Evolutionary conservation across 2,329 filamentous ascomycete genomes (phyloP).

Genomic region (Lachnellula willkommii): DNA sequence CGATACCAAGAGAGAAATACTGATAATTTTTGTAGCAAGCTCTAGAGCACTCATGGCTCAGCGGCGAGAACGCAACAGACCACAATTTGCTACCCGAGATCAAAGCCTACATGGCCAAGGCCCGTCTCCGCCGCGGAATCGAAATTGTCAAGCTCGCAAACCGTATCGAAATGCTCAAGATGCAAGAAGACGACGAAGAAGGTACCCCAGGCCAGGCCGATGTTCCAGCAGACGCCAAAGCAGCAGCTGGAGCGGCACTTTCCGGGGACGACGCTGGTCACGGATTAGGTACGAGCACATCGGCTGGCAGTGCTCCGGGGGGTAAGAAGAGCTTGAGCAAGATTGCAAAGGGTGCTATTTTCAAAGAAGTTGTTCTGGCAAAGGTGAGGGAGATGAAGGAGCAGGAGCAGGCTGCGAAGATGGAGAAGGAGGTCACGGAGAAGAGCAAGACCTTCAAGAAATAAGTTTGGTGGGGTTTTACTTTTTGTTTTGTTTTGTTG

Average conservation of each 20-base stretch:
- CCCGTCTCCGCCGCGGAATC: conserved; percentile 86
- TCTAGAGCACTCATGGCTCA: conserved; percentile 80
- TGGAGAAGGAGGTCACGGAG: conserved; percentile 39
- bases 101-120: conserved; percentile 85
- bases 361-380: conserved; percentile 88
- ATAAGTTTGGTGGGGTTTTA: background rate
- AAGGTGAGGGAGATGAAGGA: conserved; percentile 89
- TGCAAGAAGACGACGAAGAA: conserved; percentile 84
- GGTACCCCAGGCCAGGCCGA: conserved; percentile 62
- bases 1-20: background rate
- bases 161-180: conserved; percentile 89
- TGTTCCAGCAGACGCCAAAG: conserved; percentile 49
- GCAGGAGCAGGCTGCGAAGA: conserved; percentile 70
- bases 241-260: conserved; percentile 47
- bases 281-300: conserved; percentile 8
- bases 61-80: conserved; percentile 83
- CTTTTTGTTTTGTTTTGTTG: background rate
- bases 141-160: conserved; percentile 94
- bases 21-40: conserved; percentile 53
- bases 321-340: conserved; percentile 43
- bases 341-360: conserved; percentile 65
- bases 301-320: conserved; percentile 13
- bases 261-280: conserved; percentile 12
- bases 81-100: conserved; percentile 98
- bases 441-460: conserved; percentile 19